phyloP scores from a whole-genome alignment of 2,329 filamentous ascomycete genomes.

The Calonectria ilicicola region DNA sequence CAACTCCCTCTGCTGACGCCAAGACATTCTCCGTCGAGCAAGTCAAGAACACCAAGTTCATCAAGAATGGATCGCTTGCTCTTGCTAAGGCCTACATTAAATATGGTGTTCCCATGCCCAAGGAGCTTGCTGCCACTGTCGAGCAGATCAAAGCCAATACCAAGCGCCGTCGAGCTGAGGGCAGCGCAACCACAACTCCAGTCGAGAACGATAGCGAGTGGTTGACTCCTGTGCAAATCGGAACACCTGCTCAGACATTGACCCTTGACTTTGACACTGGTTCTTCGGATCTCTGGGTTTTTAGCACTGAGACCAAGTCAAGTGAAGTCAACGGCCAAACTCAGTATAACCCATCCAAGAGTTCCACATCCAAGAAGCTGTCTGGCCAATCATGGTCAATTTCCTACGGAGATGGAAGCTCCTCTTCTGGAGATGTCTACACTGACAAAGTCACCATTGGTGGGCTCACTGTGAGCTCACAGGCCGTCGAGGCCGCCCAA shows the following conservation, averaged over 20 bases:
- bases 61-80: constrained; percentile 48
- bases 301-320: constrained; percentile 55
- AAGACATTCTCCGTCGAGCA: constrained; percentile 47
- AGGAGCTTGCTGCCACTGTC: constrained; percentile 37
- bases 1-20: neutral
- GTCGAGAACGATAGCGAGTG: constrained; percentile 51
- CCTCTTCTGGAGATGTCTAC: constrained; percentile 57
- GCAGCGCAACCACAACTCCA: constrained; percentile 45
- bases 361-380: constrained; percentile 52
- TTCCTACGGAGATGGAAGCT: constrained; percentile 58
- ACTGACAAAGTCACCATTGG: constrained; percentile 57
- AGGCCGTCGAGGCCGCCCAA: constrained; percentile 58
- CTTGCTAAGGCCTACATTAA: constrained; percentile 52
- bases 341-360: constrained; percentile 53
- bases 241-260: constrained; percentile 56
- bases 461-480: constrained; percentile 52
- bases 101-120: constrained; percentile 49
- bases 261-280: constrained; percentile 60
- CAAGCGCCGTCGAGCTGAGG: constrained; percentile 40
- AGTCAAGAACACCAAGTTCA: constrained; percentile 50
- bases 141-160: constrained; percentile 2
- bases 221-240: constrained; percentile 54
- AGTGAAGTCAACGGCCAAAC: constrained; percentile 52
- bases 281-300: constrained; percentile 62
- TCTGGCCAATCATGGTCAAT: constrained; percentile 55